phyloP scores from a whole-genome alignment of 768 basidiomycete species.

The Naganishia kalamii region DNA sequence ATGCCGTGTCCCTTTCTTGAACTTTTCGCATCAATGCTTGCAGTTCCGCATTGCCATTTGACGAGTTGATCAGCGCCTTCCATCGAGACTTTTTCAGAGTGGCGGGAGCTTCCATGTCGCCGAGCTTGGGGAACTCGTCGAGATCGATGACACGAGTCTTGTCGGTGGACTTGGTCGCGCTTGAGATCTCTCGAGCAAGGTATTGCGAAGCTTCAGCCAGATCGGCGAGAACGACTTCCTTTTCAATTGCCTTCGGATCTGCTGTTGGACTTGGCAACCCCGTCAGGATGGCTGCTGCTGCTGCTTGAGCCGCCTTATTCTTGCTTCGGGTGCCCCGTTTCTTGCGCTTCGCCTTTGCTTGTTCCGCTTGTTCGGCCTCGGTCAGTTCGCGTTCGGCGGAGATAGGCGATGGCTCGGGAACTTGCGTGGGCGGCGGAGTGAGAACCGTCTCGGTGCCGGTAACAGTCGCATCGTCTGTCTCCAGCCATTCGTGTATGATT shows the following conservation, averaged over 20 bases:
- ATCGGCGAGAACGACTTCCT: constrained; percentile 52
- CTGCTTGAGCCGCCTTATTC: constrained; percentile 57
- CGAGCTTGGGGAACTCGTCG: constrained; percentile 50
- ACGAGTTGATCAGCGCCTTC: constrained; percentile 64
- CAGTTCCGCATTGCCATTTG: constrained; percentile 39
- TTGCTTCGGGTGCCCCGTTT: constrained; percentile 74
- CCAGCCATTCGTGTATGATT: neutral
- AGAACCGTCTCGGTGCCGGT: constrained; percentile 15
- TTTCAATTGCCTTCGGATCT: constrained; percentile 45
- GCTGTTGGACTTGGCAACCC: constrained; percentile 20
- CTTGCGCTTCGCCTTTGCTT: constrained; percentile 58
- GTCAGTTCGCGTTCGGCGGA: neutral
- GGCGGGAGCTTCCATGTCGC: constrained; percentile 34
- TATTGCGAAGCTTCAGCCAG: constrained; percentile 74
- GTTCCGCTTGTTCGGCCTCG: neutral
- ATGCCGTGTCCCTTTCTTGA: constrained; percentile 35
- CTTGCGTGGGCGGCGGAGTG: constrained; percentile 13
- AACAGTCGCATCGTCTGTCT: constrained; percentile 27
- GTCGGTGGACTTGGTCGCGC: constrained; percentile 28
- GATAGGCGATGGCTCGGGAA: too few relatives aligned
- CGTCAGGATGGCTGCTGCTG: constrained; percentile 31
- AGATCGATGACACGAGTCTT: constrained; percentile 26
- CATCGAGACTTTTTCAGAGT: constrained; percentile 69
- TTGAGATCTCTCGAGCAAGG: constrained; percentile 68
- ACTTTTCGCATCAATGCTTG: constrained; percentile 40